Evolutionary conservation across 148 eudicot species (phyloP), one percentile per base, ranked within the genome.

Genomic region (Diospyros lotus): DNA sequence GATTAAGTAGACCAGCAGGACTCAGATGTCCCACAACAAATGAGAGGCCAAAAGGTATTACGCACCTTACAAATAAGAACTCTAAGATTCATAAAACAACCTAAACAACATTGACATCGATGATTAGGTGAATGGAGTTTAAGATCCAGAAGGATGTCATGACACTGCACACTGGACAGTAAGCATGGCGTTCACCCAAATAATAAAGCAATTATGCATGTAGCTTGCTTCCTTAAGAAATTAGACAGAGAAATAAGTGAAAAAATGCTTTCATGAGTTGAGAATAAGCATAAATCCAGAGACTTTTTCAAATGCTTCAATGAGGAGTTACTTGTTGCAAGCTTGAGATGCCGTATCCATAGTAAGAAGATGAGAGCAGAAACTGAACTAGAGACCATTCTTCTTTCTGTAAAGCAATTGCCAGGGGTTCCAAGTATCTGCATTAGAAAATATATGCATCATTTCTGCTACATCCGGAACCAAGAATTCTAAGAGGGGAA

Each of bases 351-450:
- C 97, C 97, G 80, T 95, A 95, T 83, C 97, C 97, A 72, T 78
- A 87, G 77, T 95, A 92, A 39, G 97, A 95, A 80, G 98, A 92
- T 17, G 98, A 92, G 72, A 92, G 85, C 75, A 92, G 89, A 82
- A 88, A 85, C 82, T 95, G 97, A 75, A 95, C 98, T 69, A 95
- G 82, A 42, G 98, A 95, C 97, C 98, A 95, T 71, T 83, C 89
- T 84, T 95, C 97, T 59, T 89, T 85, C 51, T 95, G 97, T 83
- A 95, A 87, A 78, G 97, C 98, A 82, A 84, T 81, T 64, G 97
- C 93, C 75, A 95, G 79, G 73, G 98, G 98, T 83, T 92, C 97
- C 86, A 95, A 80, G 82, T 95, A 95, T 73, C 97, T 92, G 94
- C 44, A 78, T n/a, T 72, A 61, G 45, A 45, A 4, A 71, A 64